Conservation (phyloP, 2,329 filamentous ascomycete species). For the Aspergillus flavus region DNA sequence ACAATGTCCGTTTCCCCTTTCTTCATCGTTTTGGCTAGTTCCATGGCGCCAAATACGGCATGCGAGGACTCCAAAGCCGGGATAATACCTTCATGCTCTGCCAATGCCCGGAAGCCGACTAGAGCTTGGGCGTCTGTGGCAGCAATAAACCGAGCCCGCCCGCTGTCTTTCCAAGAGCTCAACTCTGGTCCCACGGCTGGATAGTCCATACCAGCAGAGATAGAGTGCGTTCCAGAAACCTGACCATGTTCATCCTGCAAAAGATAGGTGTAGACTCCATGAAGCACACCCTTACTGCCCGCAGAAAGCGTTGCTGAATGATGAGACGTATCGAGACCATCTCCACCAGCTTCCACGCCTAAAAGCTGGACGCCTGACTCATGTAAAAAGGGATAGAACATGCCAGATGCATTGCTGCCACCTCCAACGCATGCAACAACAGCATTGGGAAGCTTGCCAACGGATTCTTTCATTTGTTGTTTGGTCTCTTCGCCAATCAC, state of each 20-base stretch:
- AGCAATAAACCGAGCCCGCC: too few relatives aligned
- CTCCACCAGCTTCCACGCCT: slow-evolving; percentile 68
- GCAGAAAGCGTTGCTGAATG: slow-evolving; percentile 83
- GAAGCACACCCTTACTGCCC: slow-evolving; percentile 87
- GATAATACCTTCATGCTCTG: too few relatives aligned
- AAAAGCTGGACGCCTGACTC: slow-evolving; percentile 67
- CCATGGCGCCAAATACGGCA: too few relatives aligned
- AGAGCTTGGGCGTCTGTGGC: too few relatives aligned
- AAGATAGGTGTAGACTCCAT: slow-evolving; percentile 91
- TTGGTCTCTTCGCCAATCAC: background rate
- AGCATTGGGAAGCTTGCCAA: slow-evolving; percentile 46
- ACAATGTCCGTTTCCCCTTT: too few relatives aligned
- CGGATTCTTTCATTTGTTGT: background rate
- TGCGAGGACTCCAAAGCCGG: too few relatives aligned
- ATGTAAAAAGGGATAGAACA: slow-evolving; percentile 95
- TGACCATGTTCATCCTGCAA: slow-evolving; percentile 89
- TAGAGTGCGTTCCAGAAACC: slow-evolving; percentile 12
- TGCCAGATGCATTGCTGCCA: slow-evolving; percentile 90
- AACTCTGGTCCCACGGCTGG: too few relatives aligned
- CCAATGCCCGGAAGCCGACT: too few relatives aligned
- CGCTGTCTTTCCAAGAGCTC: too few relatives aligned
- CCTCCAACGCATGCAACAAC: slow-evolving; percentile 96
- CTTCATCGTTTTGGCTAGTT: too few relatives aligned
- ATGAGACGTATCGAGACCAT: slow-evolving; percentile 76
- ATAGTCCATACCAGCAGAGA: too few relatives aligned